A percentile compares a stretch with the other conserved stretches of the same genome.
Conservation (phyloP, 225 moss, liverwort and hornwort genomes). For the Marchantia paleacea region DNA sequence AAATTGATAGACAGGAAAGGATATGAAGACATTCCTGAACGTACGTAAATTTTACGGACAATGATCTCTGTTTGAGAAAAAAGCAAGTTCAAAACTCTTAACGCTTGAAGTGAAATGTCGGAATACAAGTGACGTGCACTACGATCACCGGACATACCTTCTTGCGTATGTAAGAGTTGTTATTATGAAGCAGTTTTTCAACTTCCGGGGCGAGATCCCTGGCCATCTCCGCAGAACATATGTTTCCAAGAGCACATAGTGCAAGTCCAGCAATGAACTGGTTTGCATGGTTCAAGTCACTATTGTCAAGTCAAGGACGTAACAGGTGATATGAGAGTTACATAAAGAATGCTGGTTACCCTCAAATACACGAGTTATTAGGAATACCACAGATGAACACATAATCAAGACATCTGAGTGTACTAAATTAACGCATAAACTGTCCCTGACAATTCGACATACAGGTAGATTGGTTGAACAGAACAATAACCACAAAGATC, state of each 20-base stretch:
- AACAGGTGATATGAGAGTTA: too few relatives aligned
- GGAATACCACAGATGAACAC: too few relatives aligned
- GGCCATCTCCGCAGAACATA: slow-evolving; percentile 90
- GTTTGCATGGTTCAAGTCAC: slow-evolving; percentile 85
- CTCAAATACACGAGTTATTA: too few relatives aligned
- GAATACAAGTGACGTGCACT: neutral
- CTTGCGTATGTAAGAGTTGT: slow-evolving; percentile 89
- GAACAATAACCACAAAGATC: too few relatives aligned
- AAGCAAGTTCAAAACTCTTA: neutral
- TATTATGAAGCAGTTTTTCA: slow-evolving; percentile 67
- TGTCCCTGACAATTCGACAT: too few relatives aligned
- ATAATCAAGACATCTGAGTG: too few relatives aligned
- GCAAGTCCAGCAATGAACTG: slow-evolving; percentile 89
- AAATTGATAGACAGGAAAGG: slow-evolving; percentile 41
- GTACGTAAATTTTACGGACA: neutral
- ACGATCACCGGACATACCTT: slow-evolving; percentile 50
- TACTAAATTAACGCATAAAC: too few relatives aligned
- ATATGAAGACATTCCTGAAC: slow-evolving; percentile 21
- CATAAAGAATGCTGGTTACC: too few relatives aligned
- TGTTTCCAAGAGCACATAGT: slow-evolving; percentile 87
- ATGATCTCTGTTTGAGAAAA: neutral
- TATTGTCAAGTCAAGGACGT: slow-evolving; percentile 59
- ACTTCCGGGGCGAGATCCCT: slow-evolving; percentile 82
- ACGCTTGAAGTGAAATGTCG: neutral
- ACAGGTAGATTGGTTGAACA: too few relatives aligned